Evolutionary conservation across 345 rosid genomes (phyloP).

Genomic region (Balakata baccata): DNA sequence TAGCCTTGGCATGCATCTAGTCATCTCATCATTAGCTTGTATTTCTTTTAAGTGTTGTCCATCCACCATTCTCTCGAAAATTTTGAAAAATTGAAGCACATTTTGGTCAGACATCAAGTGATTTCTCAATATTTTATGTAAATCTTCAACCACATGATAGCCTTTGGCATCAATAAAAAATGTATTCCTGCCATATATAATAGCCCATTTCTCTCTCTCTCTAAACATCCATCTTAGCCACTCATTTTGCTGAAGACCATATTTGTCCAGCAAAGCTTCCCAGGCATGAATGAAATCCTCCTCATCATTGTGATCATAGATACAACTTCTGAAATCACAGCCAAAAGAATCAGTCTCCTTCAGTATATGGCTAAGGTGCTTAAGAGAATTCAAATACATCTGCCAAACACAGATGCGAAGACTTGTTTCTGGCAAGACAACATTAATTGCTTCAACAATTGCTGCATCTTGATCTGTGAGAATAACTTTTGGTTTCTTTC

Average conservation of each 20-base stretch:
- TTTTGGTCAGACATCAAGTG: slow-evolving; percentile 24
- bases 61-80: slow-evolving; percentile 28
- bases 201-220: slow-evolving; percentile 34
- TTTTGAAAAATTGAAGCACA: slow-evolving; percentile 26
- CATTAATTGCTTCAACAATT: slow-evolving; percentile 32
- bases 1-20: slow-evolving; percentile 27
- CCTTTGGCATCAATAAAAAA: slow-evolving; percentile 23
- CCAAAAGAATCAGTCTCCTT: slow-evolving; percentile 22
- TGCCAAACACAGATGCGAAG: slow-evolving; percentile 32
- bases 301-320: slow-evolving; percentile 32
- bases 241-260: slow-evolving; percentile 34
- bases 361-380: slow-evolving; percentile 27
- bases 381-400: slow-evolving; percentile 36
- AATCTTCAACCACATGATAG: slow-evolving; percentile 29
- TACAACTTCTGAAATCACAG: slow-evolving; percentile 28
- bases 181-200: slow-evolving; percentile 24
- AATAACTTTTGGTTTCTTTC: slow-evolving; percentile 39
- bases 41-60: slow-evolving; percentile 28
- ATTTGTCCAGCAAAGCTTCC: slow-evolving; percentile 28
- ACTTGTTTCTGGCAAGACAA: slow-evolving; percentile 32
- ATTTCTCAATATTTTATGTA: slow-evolving; percentile 24
- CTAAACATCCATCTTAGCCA: slow-evolving; percentile 37
- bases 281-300: slow-evolving; percentile 32
- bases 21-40: slow-evolving; percentile 28
- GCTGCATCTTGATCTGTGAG: slow-evolving; percentile 40